Evolutionary conservation across 192 early-diverging fungal genomes (phyloP).

Genomic region (Coemansia sp.): DNA sequence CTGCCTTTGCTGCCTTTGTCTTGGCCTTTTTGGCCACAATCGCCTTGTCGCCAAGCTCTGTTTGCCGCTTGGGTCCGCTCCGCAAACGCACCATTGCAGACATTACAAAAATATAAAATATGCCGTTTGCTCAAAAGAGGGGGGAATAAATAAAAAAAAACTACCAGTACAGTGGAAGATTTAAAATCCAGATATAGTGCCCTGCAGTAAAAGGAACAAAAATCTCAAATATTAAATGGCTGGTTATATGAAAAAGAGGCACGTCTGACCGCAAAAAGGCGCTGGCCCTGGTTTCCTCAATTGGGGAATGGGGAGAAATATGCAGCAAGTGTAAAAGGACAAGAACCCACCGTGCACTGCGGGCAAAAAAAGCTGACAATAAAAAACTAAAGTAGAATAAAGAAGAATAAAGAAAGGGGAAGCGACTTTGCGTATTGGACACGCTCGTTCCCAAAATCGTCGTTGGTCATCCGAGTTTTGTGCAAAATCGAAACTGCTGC

Average conservation of each 20-base stretch:
- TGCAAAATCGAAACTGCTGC: slow-evolving; percentile 20
- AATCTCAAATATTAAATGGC: not conserved
- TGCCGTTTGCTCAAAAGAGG: not conserved
- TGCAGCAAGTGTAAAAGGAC: not conserved
- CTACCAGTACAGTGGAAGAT: not conserved
- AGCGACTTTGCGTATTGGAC: slow-evolving; percentile 1
- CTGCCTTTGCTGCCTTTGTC: not conserved
- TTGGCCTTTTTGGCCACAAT: slow-evolving; percentile 14
- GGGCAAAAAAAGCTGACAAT: not conserved
- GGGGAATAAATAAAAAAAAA: slow-evolving; percentile 10
- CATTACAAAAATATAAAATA: slow-evolving; percentile 12
- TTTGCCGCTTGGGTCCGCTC: slow-evolving; percentile 26
- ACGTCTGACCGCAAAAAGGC: slow-evolving; percentile 10
- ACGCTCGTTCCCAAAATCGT: not conserved
- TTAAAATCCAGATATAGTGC: not conserved
- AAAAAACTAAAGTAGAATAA: not conserved
- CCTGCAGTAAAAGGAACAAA: not conserved
- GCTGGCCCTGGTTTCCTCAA: too few relatives aligned
- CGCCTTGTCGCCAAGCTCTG: slow-evolving; percentile 8
- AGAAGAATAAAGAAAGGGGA: slow-evolving; percentile 12
- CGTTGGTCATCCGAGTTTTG: not conserved
- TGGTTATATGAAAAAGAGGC: slow-evolving; percentile 8
- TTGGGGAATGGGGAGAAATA: not conserved
- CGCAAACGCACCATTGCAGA: slow-evolving; percentile 47
- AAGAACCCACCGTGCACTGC: not conserved